Evolutionary conservation across 2,329 filamentous ascomycete genomes (phyloP).

Genomic region (Aspergillus sp.): DNA sequence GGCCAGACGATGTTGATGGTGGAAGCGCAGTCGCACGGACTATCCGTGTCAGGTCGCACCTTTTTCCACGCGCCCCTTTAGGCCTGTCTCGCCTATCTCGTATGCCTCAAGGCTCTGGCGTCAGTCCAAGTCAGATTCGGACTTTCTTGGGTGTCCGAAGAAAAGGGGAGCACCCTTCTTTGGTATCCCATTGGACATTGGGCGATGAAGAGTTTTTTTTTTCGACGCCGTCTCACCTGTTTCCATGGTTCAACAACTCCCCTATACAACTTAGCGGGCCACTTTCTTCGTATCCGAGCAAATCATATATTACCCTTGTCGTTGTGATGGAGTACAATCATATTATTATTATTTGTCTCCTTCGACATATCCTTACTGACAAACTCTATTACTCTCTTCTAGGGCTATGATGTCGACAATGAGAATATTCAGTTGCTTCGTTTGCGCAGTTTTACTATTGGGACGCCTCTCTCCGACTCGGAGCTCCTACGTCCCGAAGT

Average conservation of each 20-base stretch:
- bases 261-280: slow-evolving; percentile 9
- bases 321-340: background rate
- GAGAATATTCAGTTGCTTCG: slow-evolving; percentile 72
- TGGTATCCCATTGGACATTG: slow-evolving; percentile 10
- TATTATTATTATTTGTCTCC: background rate
- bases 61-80: slow-evolving; percentile 2
- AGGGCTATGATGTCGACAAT: slow-evolving; percentile 70
- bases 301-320: slow-evolving; percentile 5
- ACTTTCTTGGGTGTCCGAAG: background rate
- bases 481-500: slow-evolving; percentile 55
- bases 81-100: background rate
- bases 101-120: slow-evolving; percentile 4
- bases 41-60: slow-evolving; percentile 13
- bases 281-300: slow-evolving; percentile 3
- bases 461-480: slow-evolving; percentile 57
- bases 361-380: slow-evolving; percentile 8
- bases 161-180: slow-evolving; percentile 6
- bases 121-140: background rate
- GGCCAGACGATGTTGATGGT: slow-evolving; percentile 1
- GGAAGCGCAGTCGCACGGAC: slow-evolving; percentile 17
- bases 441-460: slow-evolving; percentile 69
- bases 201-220: slow-evolving; percentile 17
- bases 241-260: slow-evolving; percentile 32
- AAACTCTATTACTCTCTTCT: slow-evolving; percentile 14
- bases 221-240: slow-evolving; percentile 25